Conservation (phyloP, 106 monocot genomes). For the Triglochin maritima region DNA sequence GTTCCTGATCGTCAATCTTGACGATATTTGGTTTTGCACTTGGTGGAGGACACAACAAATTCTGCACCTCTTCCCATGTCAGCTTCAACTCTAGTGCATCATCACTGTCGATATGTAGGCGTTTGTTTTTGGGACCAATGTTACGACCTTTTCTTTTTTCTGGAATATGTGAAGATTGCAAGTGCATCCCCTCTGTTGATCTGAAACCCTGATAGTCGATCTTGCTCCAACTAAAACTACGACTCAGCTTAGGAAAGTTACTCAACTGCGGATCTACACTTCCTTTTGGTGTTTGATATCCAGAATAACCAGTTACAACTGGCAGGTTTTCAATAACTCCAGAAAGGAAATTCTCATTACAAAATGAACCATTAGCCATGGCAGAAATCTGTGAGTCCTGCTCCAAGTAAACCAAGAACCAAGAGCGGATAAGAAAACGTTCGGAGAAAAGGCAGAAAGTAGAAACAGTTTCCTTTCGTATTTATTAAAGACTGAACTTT, state of each 20-base stretch:
- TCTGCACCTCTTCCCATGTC: conserved; percentile 93
- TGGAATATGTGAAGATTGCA: conserved; percentile 31
- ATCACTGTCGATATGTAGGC: conserved; percentile 69
- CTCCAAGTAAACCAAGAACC: neutral
- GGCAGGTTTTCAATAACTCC: conserved; percentile 50
- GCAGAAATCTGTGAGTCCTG: conserved; percentile 96
- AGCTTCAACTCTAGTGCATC: conserved; percentile 88
- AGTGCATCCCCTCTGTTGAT: conserved; percentile 33
- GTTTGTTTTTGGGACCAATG: conserved; percentile 67
- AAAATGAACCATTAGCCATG: conserved; percentile 60
- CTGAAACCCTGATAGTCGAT: conserved; percentile 36
- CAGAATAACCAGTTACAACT: conserved; percentile 71
- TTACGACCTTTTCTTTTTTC: conserved; percentile 68
- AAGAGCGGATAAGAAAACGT: too few relatives aligned
- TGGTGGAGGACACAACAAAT: conserved; percentile 73
- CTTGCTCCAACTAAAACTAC: conserved; percentile 39
- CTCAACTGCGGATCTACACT: conserved; percentile 26
- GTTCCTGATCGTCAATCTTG: conserved; percentile 79
- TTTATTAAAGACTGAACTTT: neutral
- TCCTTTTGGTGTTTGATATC: conserved; percentile 51
- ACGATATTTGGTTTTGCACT: conserved; percentile 73
- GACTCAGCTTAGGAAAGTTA: conserved; percentile 38
- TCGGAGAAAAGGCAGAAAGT: too few relatives aligned
- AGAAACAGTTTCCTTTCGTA: neutral
- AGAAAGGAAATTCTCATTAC: conserved; percentile 51